These are phyloP conservation scores for Scheffersomyces coipomensis DNA, from an alignment of 805 yeast genomes.

Conservation along the genomic window DNA sequence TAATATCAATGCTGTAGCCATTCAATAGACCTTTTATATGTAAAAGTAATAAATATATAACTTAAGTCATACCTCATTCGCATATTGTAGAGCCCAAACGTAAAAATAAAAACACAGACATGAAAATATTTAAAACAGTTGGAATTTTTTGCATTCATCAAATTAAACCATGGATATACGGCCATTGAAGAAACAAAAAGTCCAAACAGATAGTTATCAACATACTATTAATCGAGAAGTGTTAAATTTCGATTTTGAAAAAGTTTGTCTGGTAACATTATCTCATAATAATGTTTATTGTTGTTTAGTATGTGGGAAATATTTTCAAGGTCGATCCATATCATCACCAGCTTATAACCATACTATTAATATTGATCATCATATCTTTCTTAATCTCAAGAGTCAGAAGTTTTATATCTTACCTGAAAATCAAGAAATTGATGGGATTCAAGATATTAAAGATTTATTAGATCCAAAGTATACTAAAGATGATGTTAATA, in stretches of 20 bases:
- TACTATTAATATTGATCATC: constrained; percentile 55
- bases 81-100: too few relatives aligned
- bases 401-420: constrained; percentile 50
- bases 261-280: constrained; percentile 62
- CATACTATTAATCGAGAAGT: constrained; percentile 43
- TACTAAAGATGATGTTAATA: constrained; percentile 25
- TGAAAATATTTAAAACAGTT: too few relatives aligned
- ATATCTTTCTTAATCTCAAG: constrained; percentile 56
- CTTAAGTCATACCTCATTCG: constrained; percentile 1
- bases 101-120: too few relatives aligned
- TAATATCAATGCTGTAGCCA: constrained; percentile 86
- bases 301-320: constrained; percentile 73
- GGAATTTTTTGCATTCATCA: too few relatives aligned
- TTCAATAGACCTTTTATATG: too few relatives aligned
- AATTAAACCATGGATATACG: constrained; percentile 1
- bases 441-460: constrained; percentile 47
- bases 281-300: constrained; percentile 64
- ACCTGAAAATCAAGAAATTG: constrained; percentile 57
- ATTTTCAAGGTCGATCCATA: constrained; percentile 63
- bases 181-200: constrained; percentile 1
- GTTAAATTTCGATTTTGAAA: constrained; percentile 70
- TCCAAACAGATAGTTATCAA: constrained; percentile 20
- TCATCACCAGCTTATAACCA: constrained; percentile 70
- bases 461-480: constrained; percentile 54
- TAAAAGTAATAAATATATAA: too few relatives aligned